Evolutionary conservation across 1,284 basidiomycete species (phyloP), one percentile per base, ranked within the genome.

Genomic region (Boletellus deceptivus): DNA sequence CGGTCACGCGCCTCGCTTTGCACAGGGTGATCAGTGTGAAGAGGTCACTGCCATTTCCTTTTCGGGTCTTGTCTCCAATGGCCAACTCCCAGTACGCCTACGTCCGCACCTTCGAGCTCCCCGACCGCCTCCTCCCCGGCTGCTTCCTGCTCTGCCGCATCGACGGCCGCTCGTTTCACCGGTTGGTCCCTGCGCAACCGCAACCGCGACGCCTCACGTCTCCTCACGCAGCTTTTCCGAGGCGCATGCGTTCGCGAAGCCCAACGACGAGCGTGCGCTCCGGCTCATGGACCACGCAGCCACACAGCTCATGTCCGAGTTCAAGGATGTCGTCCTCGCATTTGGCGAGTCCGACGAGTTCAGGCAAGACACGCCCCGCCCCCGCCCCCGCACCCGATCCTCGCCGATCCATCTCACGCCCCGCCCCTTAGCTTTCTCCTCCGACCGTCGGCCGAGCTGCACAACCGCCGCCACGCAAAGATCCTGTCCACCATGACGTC

Each of bases 291-390:
- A 99, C 66, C 79, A 82, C 52, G 92, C 94, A 0, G 96, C 97
- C 0, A 76, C 77, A 56, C 75, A 83, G 40, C 79, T 97, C 33
- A 90, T 99, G 89, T 72, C 84, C 34, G 84, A 88, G 62, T 87
- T 89, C 62, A 79, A 82, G 40, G 92, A 95, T 64, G 81, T 96
- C 46, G 73, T 92, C 6, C 77, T 95, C 27, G 96, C 82, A 0
- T 99, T 97, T 68, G 96, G 96, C 1, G 92, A 99, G 74, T 96
- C 93, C 37, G 97, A 99, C 70, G 97, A 99, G 71, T 98, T 84
- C 72, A 97, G 93, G 93, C 89, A 58, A 53, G 52, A n/a, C 38
- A 24, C 27, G 3, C 3, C 36, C 2, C 8, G n/a, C n/a, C n/a
- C n/a, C n/a, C n/a, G n/a, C n/a, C n/a, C n/a, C n/a, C n/a, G n/a